Base-by-base conservation (phyloP, 306 rosid genomes). In the Prinsepia uniflora region DNA sequence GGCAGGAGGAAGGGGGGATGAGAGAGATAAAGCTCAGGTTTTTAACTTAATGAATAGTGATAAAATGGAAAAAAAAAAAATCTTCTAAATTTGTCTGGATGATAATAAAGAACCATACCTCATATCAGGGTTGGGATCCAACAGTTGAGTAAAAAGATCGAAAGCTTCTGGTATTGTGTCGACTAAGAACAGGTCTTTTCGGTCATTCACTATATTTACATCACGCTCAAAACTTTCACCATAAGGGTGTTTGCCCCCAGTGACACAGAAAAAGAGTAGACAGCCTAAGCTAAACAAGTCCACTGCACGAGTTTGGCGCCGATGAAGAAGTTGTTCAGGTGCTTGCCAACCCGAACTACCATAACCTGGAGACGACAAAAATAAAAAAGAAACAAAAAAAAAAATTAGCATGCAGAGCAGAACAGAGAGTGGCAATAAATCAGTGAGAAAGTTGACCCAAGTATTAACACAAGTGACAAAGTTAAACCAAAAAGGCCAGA, bases 301-400 rank as follows among this genome's bases (percentile, higher is more conserved):
- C 3, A 78, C 78, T 2, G 82, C 82, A 13, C 74, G 82, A 3
- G 82, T 73, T 61, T 78, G 82, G 8, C 82, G 82, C 42, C 61
- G 75, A 54, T 63, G 78, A 8, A 18, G 75, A 61, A 78, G 75
- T 45, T 78, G 82, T 61, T 78, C 82, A 15, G 82, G 82, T 68
- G 82, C 82, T 73, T 78, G 82, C 82, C 82, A 78, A 30, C 82
- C 82, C 61, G 82, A 78, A 24, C 82, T 78, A n/a, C 82, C 82
- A 46, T 67, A 72, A 43, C 82, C 82, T 78, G 67, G 22, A 17
- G 69, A n/a, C 14, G 17, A 72, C 59, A 65, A 66, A 5, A 54
- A n/a, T 20, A 42, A 8, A 63, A 4, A 76, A 6, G 24, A 20
- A 61, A 65, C 42, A 50, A 24, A 2, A 50, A 5, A 17, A 42